Evolutionary conservation across 768 basidiomycete species (phyloP), one percentile per base, ranked within the genome.

Genomic region (Pulveroboletus ravenelii): DNA sequence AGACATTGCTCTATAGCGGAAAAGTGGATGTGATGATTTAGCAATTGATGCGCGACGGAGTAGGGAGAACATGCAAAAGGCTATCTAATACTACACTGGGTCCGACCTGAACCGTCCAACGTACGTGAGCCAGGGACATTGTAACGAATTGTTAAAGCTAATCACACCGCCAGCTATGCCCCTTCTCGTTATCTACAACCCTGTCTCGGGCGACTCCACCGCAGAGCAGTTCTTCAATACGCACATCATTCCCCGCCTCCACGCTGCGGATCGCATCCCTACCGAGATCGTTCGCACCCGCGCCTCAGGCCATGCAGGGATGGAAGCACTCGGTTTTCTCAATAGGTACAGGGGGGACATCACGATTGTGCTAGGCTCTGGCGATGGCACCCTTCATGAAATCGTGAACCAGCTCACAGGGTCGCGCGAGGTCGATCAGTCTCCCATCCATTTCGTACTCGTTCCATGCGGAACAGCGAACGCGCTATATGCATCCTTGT

Each of bases 361-460:
- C 45, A 76, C 76, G 1, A 62, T 88, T 41, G 62, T 88, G 45
- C 72, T 93, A 23, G 80, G 78, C 14, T 92, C 93, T 5, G 94
- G 94, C 8, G 94, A 98, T 67, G 94, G 94, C 15, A 96, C 93
- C 1, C 73, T 93, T 35, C 90, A 95, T 65, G 93, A 98, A 59
- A 79, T 95, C 54, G 75, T 93, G 62, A 87, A 86, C 54, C 75
- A 75, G 10, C 62, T 90, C 34, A 61, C 62, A 20, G 56, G 59
- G 17, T 55, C 52, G 15, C 57, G 56, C 42, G 44, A 56, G 6
- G 55, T 49, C 14, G 43, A 50, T 4, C 51, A 50, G 18, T 36
- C 51, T n/a, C n/a, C n/a, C 57, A 32, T 84, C 48, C 61, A 60
- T 31, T 71, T 85, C 53, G 81, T 72, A 15, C 76, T 78, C 41